phyloP scores from a whole-genome alignment of 176 grass and related monocot species.

The Puccinellia tenuiflora region DNA sequence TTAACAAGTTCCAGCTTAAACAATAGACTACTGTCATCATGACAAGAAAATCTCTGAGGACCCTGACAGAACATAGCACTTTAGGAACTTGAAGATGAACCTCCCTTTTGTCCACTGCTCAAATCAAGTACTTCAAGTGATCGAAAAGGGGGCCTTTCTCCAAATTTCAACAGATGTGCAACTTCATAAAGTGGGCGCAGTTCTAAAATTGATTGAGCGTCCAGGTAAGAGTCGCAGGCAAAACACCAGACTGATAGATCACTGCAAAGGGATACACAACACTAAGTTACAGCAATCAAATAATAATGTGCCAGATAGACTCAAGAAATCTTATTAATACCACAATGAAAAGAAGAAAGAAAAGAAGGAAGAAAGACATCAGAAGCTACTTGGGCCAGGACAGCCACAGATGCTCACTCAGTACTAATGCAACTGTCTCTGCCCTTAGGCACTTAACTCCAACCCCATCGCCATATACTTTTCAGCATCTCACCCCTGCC shows the following conservation, averaged over 20 bases:
- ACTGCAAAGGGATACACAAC: conserved; percentile 39
- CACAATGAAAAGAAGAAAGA: neutral
- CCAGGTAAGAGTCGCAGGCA: conserved; percentile 82
- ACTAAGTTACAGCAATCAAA: neutral
- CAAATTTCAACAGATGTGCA: conserved; percentile 89
- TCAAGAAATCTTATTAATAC: neutral
- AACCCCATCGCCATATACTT: neutral
- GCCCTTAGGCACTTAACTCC: neutral
- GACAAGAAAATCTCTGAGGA: neutral
- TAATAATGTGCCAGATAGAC: neutral
- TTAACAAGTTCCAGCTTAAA: conserved; percentile 23
- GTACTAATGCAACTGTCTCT: neutral
- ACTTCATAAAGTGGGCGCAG: conserved; percentile 76
- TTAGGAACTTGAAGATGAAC: conserved; percentile 43
- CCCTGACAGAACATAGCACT: neutral
- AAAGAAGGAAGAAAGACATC: neutral
- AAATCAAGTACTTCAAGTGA: conserved; percentile 46
- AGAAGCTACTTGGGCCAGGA: neutral
- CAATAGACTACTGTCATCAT: conserved; percentile 5
- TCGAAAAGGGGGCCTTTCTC: conserved; percentile 58
- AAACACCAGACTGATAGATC: conserved; percentile 97
- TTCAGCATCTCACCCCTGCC: neutral
- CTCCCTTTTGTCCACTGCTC: conserved; percentile 18
- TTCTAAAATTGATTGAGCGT: conserved; percentile 73
- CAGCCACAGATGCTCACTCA: neutral